A percentile compares a stretch with the other conserved stretches of the same genome.
phyloP scores from a whole-genome alignment of 768 basidiomycete species.

The Trametes elegans region DNA sequence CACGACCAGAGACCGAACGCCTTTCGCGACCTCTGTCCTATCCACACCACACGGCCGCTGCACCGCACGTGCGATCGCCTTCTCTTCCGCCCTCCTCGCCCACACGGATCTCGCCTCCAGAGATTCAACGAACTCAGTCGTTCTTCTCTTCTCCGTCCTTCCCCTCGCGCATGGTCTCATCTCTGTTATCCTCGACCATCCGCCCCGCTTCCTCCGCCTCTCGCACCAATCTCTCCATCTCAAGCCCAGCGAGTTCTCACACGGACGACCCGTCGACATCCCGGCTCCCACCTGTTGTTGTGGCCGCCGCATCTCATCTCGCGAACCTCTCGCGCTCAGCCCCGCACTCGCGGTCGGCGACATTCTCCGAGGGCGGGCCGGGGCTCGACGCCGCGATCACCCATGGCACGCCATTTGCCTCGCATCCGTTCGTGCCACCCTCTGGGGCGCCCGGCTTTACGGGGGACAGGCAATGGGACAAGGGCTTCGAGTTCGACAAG shows the following conservation, averaged over 20 bases:
- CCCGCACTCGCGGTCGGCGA: slow-evolving; percentile 15
- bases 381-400: slow-evolving; percentile 26
- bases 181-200: slow-evolving; percentile 35
- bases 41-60: slow-evolving; percentile 2
- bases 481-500: slow-evolving; percentile 42
- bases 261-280: neutral
- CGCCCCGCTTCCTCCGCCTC: slow-evolving; percentile 5
- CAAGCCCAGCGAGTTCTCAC: neutral
- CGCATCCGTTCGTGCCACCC: slow-evolving; percentile 44
- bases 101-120: slow-evolving; percentile 32
- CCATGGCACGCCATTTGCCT: slow-evolving; percentile 52
- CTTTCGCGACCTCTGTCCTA: slow-evolving; percentile 14
- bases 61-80: slow-evolving; percentile 33
- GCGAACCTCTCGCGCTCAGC: slow-evolving; percentile 11
- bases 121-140: slow-evolving; percentile 35
- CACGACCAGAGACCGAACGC: slow-evolving; percentile 14
- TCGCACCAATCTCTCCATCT: slow-evolving; percentile 1
- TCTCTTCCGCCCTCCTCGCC: slow-evolving; percentile 32
- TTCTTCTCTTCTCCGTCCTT: slow-evolving; percentile 43
- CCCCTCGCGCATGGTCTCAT: slow-evolving; percentile 54
- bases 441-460: slow-evolving; percentile 75
- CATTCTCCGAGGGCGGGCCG: neutral
- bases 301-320: slow-evolving; percentile 5
- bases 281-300: neutral
- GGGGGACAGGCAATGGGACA: slow-evolving; percentile 69